Evolutionary conservation across 163 green algal genomes (phyloP).

Genomic region (Volvox carteri): DNA sequence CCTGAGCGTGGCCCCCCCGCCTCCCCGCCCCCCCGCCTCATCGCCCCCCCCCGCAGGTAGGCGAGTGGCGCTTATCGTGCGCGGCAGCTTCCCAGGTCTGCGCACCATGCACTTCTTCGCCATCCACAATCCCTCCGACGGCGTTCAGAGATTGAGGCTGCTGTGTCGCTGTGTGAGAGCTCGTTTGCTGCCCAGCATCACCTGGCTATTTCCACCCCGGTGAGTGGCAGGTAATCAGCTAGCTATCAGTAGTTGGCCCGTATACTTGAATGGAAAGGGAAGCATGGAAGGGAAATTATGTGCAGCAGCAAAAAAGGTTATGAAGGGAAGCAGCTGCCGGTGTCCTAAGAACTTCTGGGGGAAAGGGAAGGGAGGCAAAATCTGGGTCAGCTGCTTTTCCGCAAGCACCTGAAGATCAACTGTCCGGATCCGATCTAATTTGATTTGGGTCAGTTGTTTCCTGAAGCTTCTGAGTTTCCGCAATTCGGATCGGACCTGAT

Average conservation of each 20-base stretch:
- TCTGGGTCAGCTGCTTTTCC: too few relatives aligned
- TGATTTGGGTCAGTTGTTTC: too few relatives aligned
- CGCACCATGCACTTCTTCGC: constrained; percentile 53
- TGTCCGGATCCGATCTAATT: too few relatives aligned
- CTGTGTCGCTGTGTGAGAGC: constrained; percentile 47
- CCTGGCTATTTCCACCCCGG: constrained; percentile 50
- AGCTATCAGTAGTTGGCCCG: background rate
- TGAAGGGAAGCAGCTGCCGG: too few relatives aligned
- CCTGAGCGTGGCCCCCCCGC: background rate
- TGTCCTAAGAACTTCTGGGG: too few relatives aligned
- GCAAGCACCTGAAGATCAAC: too few relatives aligned
- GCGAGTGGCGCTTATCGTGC: constrained; percentile 35
- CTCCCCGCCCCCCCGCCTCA: background rate
- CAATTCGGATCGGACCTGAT: background rate
- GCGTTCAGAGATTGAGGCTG: constrained; percentile 20
- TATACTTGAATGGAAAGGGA: background rate
- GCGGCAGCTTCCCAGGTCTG: constrained; percentile 47
- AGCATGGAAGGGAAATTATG: background rate
- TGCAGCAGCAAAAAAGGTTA: background rate
- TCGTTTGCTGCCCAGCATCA: constrained; percentile 23
- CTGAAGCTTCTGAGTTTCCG: background rate
- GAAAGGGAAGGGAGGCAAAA: too few relatives aligned
- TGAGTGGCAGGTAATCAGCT: background rate
- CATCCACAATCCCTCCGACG: background rate
- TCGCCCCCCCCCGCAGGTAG: background rate